Percentiles rank a stretch among this genome's conserved stretches.
Conservation (phyloP, 1,139 yeast species). For the Suhomyces coccinellae region DNA sequence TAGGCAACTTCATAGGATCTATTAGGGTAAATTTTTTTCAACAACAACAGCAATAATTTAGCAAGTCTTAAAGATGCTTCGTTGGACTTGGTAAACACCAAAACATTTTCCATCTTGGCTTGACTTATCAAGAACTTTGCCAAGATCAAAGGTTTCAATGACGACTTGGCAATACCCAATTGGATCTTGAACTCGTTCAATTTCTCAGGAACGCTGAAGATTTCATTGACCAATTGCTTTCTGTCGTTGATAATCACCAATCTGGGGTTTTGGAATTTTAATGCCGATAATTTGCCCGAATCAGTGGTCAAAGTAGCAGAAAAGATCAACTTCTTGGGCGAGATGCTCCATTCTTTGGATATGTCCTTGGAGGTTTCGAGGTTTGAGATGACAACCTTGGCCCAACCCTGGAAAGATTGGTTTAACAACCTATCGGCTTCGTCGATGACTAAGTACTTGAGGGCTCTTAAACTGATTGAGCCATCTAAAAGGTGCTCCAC, state of each 20-base stretch:
- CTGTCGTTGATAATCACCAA: conserved; percentile 69
- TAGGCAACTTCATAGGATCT: conserved; percentile 22
- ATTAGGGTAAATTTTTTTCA: conserved; percentile 24
- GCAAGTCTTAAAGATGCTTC: conserved; percentile 81
- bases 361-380: conserved; percentile 34
- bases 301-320: conserved; percentile 95
- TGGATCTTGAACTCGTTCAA: conserved; percentile 53
- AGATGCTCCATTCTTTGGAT: conserved; percentile 28
- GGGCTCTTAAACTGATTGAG: conserved; percentile 43
- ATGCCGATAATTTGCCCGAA: conserved; percentile 76
- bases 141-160: conserved; percentile 74
- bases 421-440: conserved; percentile 92
- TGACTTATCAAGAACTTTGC: conserved; percentile 50
- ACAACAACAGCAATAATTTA: conserved; percentile 54
- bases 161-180: conserved; percentile 55
- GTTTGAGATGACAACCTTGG: conserved; percentile 58
- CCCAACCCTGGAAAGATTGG: conserved; percentile 95
- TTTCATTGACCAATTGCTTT: conserved; percentile 49
- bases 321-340: conserved; percentile 65
- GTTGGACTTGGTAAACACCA: conserved; percentile 81
- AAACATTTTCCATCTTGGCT: conserved; percentile 38
- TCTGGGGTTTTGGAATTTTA: conserved; percentile 68
- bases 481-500: conserved; percentile 73
- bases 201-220: conserved; percentile 55
- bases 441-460: conserved; percentile 78